A percentile compares a stretch with the other conserved stretches of the same genome.
phyloP scores from a whole-genome alignment of 352 stramenopile genomes.

The Elongisporangium anandrum region DNA sequence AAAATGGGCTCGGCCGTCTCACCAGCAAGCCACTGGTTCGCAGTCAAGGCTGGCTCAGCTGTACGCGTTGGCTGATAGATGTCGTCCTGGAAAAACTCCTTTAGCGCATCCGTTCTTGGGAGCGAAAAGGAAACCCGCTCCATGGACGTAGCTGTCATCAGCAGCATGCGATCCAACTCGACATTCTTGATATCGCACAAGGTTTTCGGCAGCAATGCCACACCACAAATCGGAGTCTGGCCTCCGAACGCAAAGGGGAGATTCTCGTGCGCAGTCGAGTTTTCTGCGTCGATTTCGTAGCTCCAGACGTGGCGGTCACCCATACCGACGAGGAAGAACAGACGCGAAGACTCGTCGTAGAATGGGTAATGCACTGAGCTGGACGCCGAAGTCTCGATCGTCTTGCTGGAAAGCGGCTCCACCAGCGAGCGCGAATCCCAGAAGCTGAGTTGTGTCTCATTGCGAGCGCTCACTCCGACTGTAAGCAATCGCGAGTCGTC shows the following conservation, averaged over 20 bases:
- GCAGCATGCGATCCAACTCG: slow-evolving; percentile 59
- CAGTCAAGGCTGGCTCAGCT: slow-evolving; percentile 22
- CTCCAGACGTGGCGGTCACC: slow-evolving; percentile 72
- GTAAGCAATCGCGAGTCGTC: slow-evolving; percentile 40
- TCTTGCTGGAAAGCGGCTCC: slow-evolving; percentile 41
- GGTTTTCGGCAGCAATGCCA: slow-evolving; percentile 55
- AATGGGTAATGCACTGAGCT: slow-evolving; percentile 51
- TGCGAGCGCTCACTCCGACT: slow-evolving; percentile 48
- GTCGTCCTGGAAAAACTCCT: slow-evolving; percentile 80
- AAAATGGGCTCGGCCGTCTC: slow-evolving; percentile 29
- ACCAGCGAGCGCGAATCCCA: slow-evolving; percentile 74
- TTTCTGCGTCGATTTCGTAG: slow-evolving; percentile 52
- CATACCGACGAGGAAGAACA: slow-evolving; percentile 65
- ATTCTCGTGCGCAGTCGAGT: slow-evolving; percentile 45
- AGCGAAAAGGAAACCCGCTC: slow-evolving; percentile 64
- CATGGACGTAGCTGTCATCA: slow-evolving; percentile 47
- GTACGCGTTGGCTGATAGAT: slow-evolving; percentile 44
- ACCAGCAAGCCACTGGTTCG: slow-evolving; percentile 53
- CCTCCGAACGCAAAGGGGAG: slow-evolving; percentile 55
- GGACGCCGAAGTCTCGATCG: slow-evolving; percentile 31
- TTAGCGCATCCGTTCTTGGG: slow-evolving; percentile 58
- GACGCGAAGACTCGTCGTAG: slow-evolving; percentile 59
- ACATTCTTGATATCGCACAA: slow-evolving; percentile 63
- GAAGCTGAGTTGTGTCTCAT: slow-evolving; percentile 65
- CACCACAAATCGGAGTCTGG: slow-evolving; percentile 44